These are phyloP conservation scores for Skeletonema tropicum DNA, from an alignment of 108 stramenopile species.

Conservation along the genomic window DNA sequence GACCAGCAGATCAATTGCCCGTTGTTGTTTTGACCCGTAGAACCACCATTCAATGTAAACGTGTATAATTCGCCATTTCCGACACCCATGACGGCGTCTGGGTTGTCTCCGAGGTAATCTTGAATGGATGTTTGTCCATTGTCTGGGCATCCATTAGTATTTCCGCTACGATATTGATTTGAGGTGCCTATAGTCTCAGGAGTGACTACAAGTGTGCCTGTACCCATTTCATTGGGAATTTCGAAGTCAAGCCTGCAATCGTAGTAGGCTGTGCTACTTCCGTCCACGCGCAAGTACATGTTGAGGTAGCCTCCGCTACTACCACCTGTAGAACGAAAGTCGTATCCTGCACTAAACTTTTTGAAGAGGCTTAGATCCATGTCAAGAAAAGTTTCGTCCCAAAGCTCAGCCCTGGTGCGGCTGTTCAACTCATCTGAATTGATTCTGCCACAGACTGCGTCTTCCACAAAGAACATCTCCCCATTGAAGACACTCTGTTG, in stretches of 20 bases:
- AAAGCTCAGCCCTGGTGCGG: not conserved
- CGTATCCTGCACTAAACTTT: not conserved
- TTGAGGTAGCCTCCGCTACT: not conserved
- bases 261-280: too few relatives aligned
- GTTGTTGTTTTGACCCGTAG: not conserved
- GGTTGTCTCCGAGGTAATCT: not conserved
- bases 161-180: too few relatives aligned
- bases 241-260: not conserved
- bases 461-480: not conserved
- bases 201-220: not conserved
- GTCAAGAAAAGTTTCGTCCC: not conserved
- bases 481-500: not conserved
- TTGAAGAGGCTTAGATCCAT: not conserved
- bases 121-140: too few relatives aligned
- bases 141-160: too few relatives aligned
- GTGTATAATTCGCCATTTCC: not conserved
- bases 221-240: not conserved
- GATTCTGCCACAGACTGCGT: not conserved
- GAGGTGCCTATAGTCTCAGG: too few relatives aligned
- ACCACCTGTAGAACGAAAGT: not conserved
- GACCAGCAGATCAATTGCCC: not conserved
- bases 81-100: not conserved
- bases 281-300: not conserved
- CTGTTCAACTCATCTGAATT: not conserved
- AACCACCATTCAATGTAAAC: not conserved